Base-by-base conservation (phyloP, 768 basidiomycete species). In the Boletus sensibilis region DNA sequence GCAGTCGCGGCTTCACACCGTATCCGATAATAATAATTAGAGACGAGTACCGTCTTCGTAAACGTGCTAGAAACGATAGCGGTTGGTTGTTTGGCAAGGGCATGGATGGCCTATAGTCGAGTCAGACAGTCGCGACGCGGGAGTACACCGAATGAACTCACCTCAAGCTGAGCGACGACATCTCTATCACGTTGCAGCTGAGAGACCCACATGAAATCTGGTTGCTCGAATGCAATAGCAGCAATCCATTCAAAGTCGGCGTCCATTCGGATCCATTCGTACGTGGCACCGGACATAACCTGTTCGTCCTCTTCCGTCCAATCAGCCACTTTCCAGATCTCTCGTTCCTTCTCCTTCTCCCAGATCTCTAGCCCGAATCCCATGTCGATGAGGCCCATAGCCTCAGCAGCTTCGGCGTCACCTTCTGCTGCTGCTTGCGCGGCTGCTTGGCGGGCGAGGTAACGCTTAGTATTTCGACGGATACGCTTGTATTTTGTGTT, bases 211-310 rank as follows among this genome's bases (percentile, higher is more conserved):
- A 96, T 96, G 67, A 94, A 98, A 76, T 95, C 94, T 41, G 92
- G 93, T 75, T 98, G 94, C 49, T 95, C 90, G 60, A 96, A 98
- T 59, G 85, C 86, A 58, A 98, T 83, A 38, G 81, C 82, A n/a
- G 92, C 90, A 52, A 98, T 90, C 97, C 97, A 99, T 75, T 99
- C 97, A 71, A 97, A 95, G 69, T 99, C 97, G 16, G 97, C 94
- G 68, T 99, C 97, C 81, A 98, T 92, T 59, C 97, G 80, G 56
- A 99, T 98, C 96, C 96, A 99, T 74, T 99, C 97, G 72, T 98
- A 99, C 4, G 94, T 96, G 59, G 96, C 95, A 18, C 92, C 92
- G 38, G 89, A 87, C 92, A 98, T 96, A 41, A 82, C 79, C 57
- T 88, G 86, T 67, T 97, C 95, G 57, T 98, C 94, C 62, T 97